A percentile compares a stretch with the other conserved stretches of the same genome.
Evolutionary conservation across 805 yeast species (phyloP).

Genomic region (Candida schatavii): DNA sequence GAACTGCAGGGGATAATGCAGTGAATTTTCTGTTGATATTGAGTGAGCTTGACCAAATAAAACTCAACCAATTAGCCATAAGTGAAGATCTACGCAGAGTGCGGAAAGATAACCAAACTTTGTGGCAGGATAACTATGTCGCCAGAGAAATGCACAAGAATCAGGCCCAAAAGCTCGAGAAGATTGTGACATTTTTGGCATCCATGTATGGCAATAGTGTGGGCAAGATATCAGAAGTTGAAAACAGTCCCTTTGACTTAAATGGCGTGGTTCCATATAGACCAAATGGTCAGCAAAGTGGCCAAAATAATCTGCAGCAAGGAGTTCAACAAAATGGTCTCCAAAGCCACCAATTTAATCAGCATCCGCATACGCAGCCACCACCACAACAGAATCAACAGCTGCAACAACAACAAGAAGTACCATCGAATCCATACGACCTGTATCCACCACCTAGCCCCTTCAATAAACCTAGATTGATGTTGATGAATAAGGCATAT

Average conservation of each 20-base stretch:
- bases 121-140: slow-evolving; percentile 86
- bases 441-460: slow-evolving; percentile 15
- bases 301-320: slow-evolving; percentile 4
- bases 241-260: slow-evolving; percentile 14
- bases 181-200: slow-evolving; percentile 83
- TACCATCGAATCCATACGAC: slow-evolving; percentile 4
- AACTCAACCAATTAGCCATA: slow-evolving; percentile 74
- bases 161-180: slow-evolving; percentile 85
- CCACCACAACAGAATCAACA: slow-evolving; percentile 4
- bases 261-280: slow-evolving; percentile 17
- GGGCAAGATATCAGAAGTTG: slow-evolving; percentile 38
- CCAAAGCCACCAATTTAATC: slow-evolving; percentile 4
- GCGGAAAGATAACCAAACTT: slow-evolving; percentile 78
- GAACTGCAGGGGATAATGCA: slow-evolving; percentile 26
- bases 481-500: slow-evolving; percentile 41
- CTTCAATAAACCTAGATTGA: slow-evolving; percentile 31
- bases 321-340: slow-evolving; percentile 1
- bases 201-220: slow-evolving; percentile 68
- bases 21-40: slow-evolving; percentile 38
- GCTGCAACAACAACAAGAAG: slow-evolving; percentile 3
- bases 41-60: slow-evolving; percentile 71
- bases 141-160: slow-evolving; percentile 82
- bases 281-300: slow-evolving; percentile 11
- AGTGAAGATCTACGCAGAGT: slow-evolving; percentile 82
- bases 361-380: slow-evolving; percentile 5